Percentiles rank a stretch among this genome's conserved stretches.
Evolutionary conservation across 2,329 filamentous ascomycete genomes (phyloP).

Genomic region (Dendryphion nanum): DNA sequence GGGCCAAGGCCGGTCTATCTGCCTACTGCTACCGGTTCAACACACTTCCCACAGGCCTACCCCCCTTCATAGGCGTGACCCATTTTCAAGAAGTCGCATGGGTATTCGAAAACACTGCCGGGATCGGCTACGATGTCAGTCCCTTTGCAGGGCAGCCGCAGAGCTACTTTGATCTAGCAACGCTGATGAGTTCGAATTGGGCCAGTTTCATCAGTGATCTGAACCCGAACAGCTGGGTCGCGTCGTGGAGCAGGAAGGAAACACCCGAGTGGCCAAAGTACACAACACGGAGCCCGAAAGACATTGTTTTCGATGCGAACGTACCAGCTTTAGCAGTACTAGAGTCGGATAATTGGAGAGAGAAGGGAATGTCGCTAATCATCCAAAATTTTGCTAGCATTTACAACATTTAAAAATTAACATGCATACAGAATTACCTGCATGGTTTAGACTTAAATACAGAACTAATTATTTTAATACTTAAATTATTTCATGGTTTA

Average conservation of each 20-base stretch:
- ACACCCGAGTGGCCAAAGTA: conserved; percentile 42
- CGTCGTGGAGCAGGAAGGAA: background rate
- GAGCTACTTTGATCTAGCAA: conserved; percentile 39
- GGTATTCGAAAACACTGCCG: conserved; percentile 47
- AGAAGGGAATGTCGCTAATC: no score
- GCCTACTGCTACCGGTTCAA: conserved; percentile 66
- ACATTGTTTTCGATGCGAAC: conserved; percentile 51
- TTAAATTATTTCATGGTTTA: no score
- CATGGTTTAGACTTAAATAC: no score
- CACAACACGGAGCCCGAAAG: conserved; percentile 29
- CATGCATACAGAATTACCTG: no score
- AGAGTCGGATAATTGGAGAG: no score
- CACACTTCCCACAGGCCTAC: conserved; percentile 48
- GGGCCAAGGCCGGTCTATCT: conserved; percentile 48
- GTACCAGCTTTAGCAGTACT: no score
- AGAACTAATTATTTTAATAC: no score
- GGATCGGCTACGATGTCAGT: conserved; percentile 41
- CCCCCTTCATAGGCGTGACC: conserved; percentile 45
- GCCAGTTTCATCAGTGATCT: conserved; percentile 45
- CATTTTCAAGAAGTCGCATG: conserved; percentile 56
- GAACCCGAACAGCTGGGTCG: conserved; percentile 16
- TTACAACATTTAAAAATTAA: no score
- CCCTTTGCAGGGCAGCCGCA: conserved; percentile 38
- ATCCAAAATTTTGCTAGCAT: no score
- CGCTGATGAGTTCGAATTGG: conserved; percentile 47